These are phyloP conservation scores for Rhododendron vialii DNA, from an alignment of 148 eudicot genomes.

Conservation along the genomic window DNA sequence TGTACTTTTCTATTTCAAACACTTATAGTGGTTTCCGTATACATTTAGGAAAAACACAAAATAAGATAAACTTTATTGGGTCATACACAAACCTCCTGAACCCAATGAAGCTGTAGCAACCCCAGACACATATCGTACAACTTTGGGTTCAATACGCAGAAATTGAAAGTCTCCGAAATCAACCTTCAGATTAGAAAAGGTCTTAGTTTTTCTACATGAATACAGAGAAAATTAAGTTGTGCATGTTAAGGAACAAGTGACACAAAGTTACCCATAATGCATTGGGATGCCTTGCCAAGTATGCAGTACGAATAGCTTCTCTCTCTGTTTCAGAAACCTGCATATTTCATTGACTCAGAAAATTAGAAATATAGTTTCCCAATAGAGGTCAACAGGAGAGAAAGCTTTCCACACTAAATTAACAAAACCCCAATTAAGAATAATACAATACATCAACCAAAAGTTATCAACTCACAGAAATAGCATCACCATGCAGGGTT, in stretches of 20 bases:
- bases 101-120: slow-evolving; percentile 95
- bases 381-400: neutral
- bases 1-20: neutral
- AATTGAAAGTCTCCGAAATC: slow-evolving; percentile 97
- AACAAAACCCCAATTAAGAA: neutral
- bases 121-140: slow-evolving; percentile 82
- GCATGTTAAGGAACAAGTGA: neutral
- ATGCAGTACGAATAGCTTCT: slow-evolving; percentile 59
- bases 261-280: slow-evolving; percentile 77
- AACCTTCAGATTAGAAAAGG: slow-evolving; percentile 51
- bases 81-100: slow-evolving; percentile 77
- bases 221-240: slow-evolving; percentile 1
- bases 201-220: slow-evolving; percentile 6
- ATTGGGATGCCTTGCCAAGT: slow-evolving; percentile 85
- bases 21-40: neutral
- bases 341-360: slow-evolving; percentile 3
- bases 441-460: neutral
- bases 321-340: slow-evolving; percentile 62
- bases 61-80: neutral
- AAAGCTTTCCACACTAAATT: neutral
- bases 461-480: slow-evolving; percentile 50
- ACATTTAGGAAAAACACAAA: neutral
- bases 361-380: neutral
- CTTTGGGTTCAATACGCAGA: slow-evolving; percentile 78
- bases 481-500: slow-evolving; percentile 86